These are phyloP conservation scores for Psophocarpus tetragonolobus DNA, from an alignment of 306 rosid species.

Conservation along the genomic window DNA sequence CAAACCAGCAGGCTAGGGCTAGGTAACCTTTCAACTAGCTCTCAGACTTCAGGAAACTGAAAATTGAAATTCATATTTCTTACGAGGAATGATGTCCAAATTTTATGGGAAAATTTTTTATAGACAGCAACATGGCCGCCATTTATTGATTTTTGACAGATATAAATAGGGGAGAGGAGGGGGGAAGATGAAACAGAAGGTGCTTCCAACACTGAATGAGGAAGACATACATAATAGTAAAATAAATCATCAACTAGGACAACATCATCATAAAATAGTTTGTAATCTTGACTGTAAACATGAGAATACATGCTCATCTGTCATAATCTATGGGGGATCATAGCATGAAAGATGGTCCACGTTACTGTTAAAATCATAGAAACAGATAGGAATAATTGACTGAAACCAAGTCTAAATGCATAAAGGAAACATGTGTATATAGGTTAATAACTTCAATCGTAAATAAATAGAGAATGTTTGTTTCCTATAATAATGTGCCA, in stretches of 20 bases:
- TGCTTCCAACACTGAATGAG: constrained; percentile 5
- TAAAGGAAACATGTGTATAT: too few relatives aligned
- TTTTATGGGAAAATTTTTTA: background rate
- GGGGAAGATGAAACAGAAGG: background rate
- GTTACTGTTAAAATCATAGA: too few relatives aligned
- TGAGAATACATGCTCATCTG: constrained; percentile 4
- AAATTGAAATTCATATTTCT: constrained; percentile 4
- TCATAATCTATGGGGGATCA: background rate
- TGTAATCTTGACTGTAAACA: background rate
- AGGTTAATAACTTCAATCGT: too few relatives aligned
- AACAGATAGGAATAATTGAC: too few relatives aligned
- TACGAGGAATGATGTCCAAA: background rate
- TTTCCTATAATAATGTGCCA: too few relatives aligned
- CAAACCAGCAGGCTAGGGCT: background rate
- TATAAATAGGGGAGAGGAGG: background rate
- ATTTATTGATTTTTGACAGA: constrained; percentile 16
- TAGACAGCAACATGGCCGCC: background rate
- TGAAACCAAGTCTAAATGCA: too few relatives aligned
- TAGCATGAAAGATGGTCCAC: constrained; percentile 21
- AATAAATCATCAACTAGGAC: background rate
- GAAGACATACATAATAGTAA: background rate
- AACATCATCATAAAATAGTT: background rate
- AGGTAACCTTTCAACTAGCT: background rate
- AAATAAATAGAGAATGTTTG: too few relatives aligned
- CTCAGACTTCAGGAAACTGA: constrained; percentile 5